Evolutionary conservation across 2,329 filamentous ascomycete species (phyloP).

Genomic region (Ascochyta clinopodiicola): DNA sequence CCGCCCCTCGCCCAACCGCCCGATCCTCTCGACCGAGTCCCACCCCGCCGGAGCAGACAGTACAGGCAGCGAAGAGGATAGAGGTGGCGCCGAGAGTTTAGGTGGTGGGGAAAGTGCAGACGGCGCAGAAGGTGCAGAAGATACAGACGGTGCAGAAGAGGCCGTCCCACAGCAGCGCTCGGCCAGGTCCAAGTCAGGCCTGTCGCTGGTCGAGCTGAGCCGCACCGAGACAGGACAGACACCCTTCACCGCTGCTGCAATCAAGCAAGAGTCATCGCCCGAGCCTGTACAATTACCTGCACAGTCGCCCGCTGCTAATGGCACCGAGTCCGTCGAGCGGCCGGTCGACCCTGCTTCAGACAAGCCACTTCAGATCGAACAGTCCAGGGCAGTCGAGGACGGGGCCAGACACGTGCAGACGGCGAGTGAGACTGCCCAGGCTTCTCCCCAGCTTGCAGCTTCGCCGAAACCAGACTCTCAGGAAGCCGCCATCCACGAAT

Average conservation of each 20-base stretch:
- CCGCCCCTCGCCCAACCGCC: slow-evolving; percentile 31
- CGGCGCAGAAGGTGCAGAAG: background rate
- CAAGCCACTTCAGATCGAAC: background rate
- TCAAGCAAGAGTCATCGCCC: slow-evolving; percentile 41
- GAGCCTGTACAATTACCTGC: slow-evolving; percentile 14
- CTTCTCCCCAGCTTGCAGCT: background rate
- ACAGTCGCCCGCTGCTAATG: slow-evolving; percentile 4
- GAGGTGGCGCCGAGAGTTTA: background rate
- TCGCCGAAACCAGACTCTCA: background rate
- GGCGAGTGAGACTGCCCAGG: background rate
- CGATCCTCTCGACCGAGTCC: slow-evolving; percentile 37
- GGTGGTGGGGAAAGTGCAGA: background rate
- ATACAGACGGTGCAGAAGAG: background rate
- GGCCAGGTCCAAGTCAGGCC: slow-evolving; percentile 24
- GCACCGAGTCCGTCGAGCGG: slow-evolving; percentile 11
- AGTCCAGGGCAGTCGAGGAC: background rate
- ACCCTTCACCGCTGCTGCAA: slow-evolving; percentile 20
- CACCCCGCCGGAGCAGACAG: slow-evolving; percentile 22
- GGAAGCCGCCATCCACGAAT: slow-evolving; percentile 13
- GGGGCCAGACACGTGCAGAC: background rate
- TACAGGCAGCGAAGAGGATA: background rate
- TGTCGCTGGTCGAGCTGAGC: slow-evolving; percentile 28
- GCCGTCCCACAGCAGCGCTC: background rate
- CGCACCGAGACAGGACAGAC: slow-evolving; percentile 26
- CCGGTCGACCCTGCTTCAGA: slow-evolving; percentile 11